Percentiles rank a stretch among this genome's conserved stretches.
phyloP scores from a whole-genome alignment of 176 grass and related monocot genomes.

The Hsuehochloa calcarea region DNA sequence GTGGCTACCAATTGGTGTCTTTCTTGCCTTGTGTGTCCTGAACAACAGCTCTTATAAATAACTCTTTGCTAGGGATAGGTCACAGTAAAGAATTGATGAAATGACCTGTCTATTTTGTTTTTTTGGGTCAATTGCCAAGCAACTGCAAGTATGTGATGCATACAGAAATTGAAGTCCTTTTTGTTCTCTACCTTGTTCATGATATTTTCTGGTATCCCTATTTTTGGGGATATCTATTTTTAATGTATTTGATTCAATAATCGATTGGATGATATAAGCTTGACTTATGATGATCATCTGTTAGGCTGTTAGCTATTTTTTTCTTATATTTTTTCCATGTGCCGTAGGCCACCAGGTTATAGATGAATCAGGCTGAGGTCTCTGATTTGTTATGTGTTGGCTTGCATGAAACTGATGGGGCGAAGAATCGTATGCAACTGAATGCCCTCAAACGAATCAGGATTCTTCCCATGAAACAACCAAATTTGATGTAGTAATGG shows the following conservation, averaged over 20 bases:
- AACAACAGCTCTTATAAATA: too few relatives aligned
- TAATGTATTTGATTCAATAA: neutral
- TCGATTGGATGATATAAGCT: neutral
- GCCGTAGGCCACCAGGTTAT: conserved; percentile 34
- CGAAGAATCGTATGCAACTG: conserved; percentile 35
- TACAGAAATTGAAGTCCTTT: too few relatives aligned
- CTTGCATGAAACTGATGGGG: conserved; percentile 35
- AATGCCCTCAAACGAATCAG: conserved; percentile 40
- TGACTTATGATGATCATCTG: neutral
- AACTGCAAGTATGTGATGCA: too few relatives aligned
- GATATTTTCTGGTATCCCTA: too few relatives aligned
- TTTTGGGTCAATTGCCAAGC: too few relatives aligned
- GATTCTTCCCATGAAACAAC: conserved; percentile 44
- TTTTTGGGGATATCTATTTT: neutral
- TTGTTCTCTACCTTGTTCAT: too few relatives aligned
- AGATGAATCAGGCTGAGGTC: conserved; percentile 42
- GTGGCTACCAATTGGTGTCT: too few relatives aligned
- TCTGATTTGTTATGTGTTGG: conserved; percentile 42
- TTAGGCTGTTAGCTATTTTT: conserved; percentile 13
- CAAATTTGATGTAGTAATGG: conserved; percentile 47
- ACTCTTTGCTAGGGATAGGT: too few relatives aligned
- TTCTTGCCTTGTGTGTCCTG: too few relatives aligned
- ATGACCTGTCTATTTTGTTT: too few relatives aligned
- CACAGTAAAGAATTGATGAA: too few relatives aligned
- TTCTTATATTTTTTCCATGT: neutral